Conservation (phyloP, 2,329 filamentous ascomycete species). For the Epichloe aotearoae region DNA sequence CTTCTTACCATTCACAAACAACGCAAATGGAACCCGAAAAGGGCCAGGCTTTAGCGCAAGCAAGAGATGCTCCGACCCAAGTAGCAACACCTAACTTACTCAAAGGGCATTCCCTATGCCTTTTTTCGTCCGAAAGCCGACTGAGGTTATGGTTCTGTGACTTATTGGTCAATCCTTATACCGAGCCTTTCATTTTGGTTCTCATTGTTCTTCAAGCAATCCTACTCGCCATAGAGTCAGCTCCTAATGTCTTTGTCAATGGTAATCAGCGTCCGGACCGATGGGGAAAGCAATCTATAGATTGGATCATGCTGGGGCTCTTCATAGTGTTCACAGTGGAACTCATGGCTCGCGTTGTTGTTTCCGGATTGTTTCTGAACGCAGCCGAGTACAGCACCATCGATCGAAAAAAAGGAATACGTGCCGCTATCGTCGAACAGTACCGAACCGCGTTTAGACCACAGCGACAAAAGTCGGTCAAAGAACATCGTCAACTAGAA, state of each 20-base stretch:
- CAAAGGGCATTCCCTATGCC: constrained; percentile 70
- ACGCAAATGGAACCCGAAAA: constrained; percentile 34
- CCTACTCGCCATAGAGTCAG: constrained; percentile 74
- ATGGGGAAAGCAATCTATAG: constrained; percentile 59
- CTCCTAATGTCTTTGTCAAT: constrained; percentile 52
- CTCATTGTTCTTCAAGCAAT: constrained; percentile 82
- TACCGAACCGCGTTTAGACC: constrained; percentile 71
- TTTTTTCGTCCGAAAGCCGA: constrained; percentile 68
- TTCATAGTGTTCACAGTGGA: constrained; percentile 88
- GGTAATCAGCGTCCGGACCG: constrained; percentile 43
- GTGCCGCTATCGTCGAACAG: constrained; percentile 61
- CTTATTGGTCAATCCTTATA: constrained; percentile 71
- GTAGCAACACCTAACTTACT: constrained; percentile 51
- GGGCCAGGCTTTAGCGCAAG: constrained; percentile 10
- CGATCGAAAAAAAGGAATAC: constrained; percentile 62
- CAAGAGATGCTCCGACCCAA: constrained; percentile 3
- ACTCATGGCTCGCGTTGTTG: constrained; percentile 68
- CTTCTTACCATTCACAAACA: constrained; percentile 38
- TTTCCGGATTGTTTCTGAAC: constrained; percentile 88
- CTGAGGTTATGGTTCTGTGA: constrained; percentile 67
- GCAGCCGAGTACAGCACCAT: constrained; percentile 85
- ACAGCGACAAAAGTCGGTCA: constrained; percentile 57
- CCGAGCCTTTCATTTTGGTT: constrained; percentile 74
- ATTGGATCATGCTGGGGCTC: constrained; percentile 69
- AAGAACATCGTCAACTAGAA: constrained; percentile 32